A percentile compares a stretch with the other conserved stretches of the same genome.
Evolutionary conservation across 1,139 yeast genomes (phyloP).

Genomic region (Suhomyces bokatorum): DNA sequence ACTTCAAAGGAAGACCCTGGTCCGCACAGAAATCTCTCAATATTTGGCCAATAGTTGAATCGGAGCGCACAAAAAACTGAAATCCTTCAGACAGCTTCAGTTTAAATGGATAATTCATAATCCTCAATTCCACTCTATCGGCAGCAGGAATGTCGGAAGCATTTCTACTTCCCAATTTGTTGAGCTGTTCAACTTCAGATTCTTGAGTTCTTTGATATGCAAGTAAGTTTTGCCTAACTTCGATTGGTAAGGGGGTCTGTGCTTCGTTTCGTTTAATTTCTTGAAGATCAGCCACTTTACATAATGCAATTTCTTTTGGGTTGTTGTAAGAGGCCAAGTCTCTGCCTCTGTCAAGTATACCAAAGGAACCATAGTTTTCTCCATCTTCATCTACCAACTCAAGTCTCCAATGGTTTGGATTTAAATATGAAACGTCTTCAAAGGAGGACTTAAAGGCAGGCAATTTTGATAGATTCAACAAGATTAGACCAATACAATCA

Average conservation of each 20-base stretch:
- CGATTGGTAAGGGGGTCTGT: conserved; percentile 56
- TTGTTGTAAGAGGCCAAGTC: conserved; percentile 55
- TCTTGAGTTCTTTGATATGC: conserved; percentile 11
- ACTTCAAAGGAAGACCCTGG: conserved; percentile 24
- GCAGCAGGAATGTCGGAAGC: neutral
- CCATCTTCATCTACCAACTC: conserved; percentile 79
- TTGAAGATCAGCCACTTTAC: conserved; percentile 39
- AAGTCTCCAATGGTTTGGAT: conserved; percentile 68
- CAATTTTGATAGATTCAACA: conserved; percentile 35
- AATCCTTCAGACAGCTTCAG: conserved; percentile 4
- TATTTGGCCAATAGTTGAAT: conserved; percentile 32
- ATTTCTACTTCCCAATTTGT: conserved; percentile 1
- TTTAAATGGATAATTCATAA: conserved; percentile 8
- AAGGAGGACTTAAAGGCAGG: conserved; percentile 22
- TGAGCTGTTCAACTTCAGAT: neutral
- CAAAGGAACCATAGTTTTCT: conserved; percentile 74
- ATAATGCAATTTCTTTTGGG: conserved; percentile 66
- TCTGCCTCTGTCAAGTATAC: conserved; percentile 60
- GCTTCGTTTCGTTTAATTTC: conserved; percentile 36
- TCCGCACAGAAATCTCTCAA: conserved; percentile 35
- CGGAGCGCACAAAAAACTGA: conserved; percentile 11
- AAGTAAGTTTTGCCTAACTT: conserved; percentile 32
- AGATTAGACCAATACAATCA: conserved; percentile 64
- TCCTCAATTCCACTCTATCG: conserved; percentile 4
- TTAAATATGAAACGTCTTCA: conserved; percentile 22